phyloP scores from a whole-genome alignment of 169 alveolate species.

The Plasmodium berghei region DNA sequence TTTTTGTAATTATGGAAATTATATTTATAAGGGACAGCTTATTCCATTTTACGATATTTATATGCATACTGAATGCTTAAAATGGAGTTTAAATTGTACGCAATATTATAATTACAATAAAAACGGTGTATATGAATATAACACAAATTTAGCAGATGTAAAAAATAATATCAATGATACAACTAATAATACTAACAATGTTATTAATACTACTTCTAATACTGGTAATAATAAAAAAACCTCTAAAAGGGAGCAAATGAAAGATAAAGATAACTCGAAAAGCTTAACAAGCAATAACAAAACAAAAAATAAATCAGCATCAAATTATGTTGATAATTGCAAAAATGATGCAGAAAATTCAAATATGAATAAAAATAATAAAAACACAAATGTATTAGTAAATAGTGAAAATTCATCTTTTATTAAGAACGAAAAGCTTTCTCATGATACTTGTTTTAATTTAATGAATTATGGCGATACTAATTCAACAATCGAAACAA shows the following conservation, averaged over 20 bases:
- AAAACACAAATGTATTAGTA: not conserved
- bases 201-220: not conserved
- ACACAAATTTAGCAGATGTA: constrained; percentile 10
- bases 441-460: not conserved
- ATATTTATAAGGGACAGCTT: constrained; percentile 77
- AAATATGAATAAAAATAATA: not conserved
- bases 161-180: constrained; percentile 1
- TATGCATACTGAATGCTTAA: constrained; percentile 82
- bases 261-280: constrained; percentile 6
- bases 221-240: not conserved
- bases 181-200: not conserved
- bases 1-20: constrained; percentile 47
- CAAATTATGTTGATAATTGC: not conserved
- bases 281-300: not conserved
- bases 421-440: not conserved
- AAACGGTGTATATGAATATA: constrained; percentile 40
- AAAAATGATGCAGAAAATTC: constrained; percentile 6
- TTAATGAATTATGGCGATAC: not conserved
- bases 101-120: constrained; percentile 76
- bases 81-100: constrained; percentile 82
- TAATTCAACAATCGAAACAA: not conserved
- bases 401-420: not conserved
- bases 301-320: constrained; percentile 17
- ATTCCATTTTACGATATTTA: constrained; percentile 82
- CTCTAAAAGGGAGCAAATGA: constrained; percentile 13